Conservation (phyloP, 352 stramenopile genomes). For the Phytophthora capsici region DNA sequence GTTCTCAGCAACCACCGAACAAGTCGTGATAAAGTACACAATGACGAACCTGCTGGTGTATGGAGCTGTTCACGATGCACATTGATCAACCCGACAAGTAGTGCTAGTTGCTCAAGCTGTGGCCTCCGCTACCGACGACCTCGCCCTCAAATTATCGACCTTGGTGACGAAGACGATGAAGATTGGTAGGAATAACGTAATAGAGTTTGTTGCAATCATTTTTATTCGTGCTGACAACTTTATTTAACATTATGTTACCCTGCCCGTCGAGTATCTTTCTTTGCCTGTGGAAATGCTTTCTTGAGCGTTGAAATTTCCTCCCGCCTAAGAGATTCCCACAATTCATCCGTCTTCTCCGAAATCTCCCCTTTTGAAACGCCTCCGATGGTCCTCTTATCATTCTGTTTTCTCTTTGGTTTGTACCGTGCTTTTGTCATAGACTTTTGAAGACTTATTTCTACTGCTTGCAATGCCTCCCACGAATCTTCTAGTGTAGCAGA, state of each 20-base stretch:
- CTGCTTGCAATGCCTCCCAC: constrained; percentile 63
- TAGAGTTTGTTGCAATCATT: constrained; percentile 13
- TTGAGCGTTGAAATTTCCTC: constrained; percentile 36
- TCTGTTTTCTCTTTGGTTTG: constrained; percentile 9
- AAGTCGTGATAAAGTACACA: constrained; percentile 44
- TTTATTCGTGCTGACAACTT: too few species aligned
- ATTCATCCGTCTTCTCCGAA: constrained; percentile 46
- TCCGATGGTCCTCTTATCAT: not conserved
- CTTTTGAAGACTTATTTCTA: constrained; percentile 50
- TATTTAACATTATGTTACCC: not conserved
- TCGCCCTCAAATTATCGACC: constrained; percentile 62
- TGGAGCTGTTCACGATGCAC: constrained; percentile 86
- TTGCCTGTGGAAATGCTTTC: constrained; percentile 34
- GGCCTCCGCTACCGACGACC: constrained; percentile 72
- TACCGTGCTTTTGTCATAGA: not conserved
- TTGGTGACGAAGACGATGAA: constrained; percentile 55
- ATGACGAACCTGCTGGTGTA: constrained; percentile 28
- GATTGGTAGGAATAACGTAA: constrained; percentile 26
- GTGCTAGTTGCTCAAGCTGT: constrained; percentile 69
- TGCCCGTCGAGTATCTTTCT: not conserved
- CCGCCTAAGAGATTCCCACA: constrained; percentile 38
- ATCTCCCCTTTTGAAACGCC: constrained; percentile 27
- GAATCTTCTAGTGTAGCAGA: constrained; percentile 23
- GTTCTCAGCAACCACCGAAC: constrained; percentile 20
- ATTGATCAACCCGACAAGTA: constrained; percentile 67